A percentile compares a stretch with the other conserved stretches of the same genome.
Conservation (phyloP, 2,329 filamentous ascomycete genomes). For the Diaporthe amygdali region DNA sequence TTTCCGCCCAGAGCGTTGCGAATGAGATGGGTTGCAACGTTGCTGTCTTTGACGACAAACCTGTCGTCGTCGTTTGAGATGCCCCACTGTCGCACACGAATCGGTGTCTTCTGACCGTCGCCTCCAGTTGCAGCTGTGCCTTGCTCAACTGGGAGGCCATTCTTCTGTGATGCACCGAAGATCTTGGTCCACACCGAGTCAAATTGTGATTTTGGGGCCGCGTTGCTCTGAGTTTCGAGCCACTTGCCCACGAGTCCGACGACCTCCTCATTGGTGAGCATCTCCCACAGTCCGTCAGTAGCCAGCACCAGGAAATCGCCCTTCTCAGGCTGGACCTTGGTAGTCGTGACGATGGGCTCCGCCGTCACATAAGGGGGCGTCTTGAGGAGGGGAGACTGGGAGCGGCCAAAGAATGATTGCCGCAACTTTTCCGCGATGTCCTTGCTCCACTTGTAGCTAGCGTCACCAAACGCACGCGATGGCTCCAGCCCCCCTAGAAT, state of each 20-base stretch:
- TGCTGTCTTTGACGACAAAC: slow-evolving; percentile 95
- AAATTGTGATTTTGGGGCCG: slow-evolving; percentile 66
- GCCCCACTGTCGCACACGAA: slow-evolving; percentile 91
- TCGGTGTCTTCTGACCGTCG: slow-evolving; percentile 83
- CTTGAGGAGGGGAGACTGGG: slow-evolving; percentile 76
- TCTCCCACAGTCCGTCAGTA: slow-evolving; percentile 97
- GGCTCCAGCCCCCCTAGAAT: slow-evolving; percentile 93
- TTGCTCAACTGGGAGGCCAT: slow-evolving; percentile 77
- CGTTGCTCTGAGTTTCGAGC: slow-evolving; percentile 77
- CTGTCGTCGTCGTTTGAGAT: slow-evolving; percentile 75
- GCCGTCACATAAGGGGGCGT: slow-evolving; percentile 97
- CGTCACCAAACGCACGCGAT: slow-evolving; percentile 93
- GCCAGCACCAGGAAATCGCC: slow-evolving; percentile 97
- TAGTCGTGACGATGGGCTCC: slow-evolving; percentile 92
- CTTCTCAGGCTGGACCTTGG: slow-evolving; percentile 84
- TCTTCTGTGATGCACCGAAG: slow-evolving; percentile 57
- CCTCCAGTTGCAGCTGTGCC: slow-evolving; percentile 47
- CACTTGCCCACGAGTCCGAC: slow-evolving; percentile 96
- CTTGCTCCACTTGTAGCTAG: slow-evolving; percentile 92
- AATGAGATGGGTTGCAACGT: slow-evolving; percentile 93
- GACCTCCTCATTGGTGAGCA: slow-evolving; percentile 98
- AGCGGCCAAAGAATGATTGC: slow-evolving; percentile 84
- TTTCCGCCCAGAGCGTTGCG: slow-evolving; percentile 93
- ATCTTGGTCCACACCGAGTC: slow-evolving; percentile 71
- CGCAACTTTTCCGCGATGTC: slow-evolving; percentile 86